Base-by-base conservation (phyloP, 352 stramenopile genomes). In the Phytophthora citrophthora region DNA sequence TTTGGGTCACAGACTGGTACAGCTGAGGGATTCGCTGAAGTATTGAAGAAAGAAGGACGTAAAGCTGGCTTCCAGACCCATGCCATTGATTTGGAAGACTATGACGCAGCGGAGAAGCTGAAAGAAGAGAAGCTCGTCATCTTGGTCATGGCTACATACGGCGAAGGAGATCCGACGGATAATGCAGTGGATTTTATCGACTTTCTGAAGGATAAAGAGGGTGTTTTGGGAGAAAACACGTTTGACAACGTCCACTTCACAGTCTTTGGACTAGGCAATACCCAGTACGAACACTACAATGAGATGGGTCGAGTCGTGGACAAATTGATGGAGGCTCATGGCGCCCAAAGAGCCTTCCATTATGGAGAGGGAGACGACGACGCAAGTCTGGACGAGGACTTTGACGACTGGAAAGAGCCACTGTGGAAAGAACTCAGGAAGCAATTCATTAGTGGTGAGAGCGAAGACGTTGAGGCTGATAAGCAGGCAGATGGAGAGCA, bases 211-310 rank as follows among this genome's bases (percentile, higher is more conserved):
- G 68, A 90, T 34, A 86, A 90, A 52, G 70, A 76, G 8, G 53
- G 53, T 5, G 41, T 46, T 32, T 57, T 79, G 15, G 51, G 24
- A 3, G 61, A 64, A 0, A 39, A 62, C 5, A 52, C 54, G 47
- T 75, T 98, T 7, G 6, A 51, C 5, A 78, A 76, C 16, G 76
- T 99, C 11, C 60, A 92, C 11, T 99, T 87, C 76, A 90, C 92
- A 43, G 97, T 99, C 15, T 99, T 99, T 87, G 98, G 97, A 3
- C 83, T 99, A 0, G 98, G 98, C 23, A 99, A 99, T 77, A 93
- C 76, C 26, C 93, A 99, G 77, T 99, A 99, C 72, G 97, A 99
- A 66, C 93, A 99, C 72, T 99, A 96, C 81, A 99, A 99, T 71
- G 84, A 89, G 44, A 97, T 98, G 71, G 96, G 95, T 4, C 96